Percentiles rank a stretch among this genome's conserved stretches.
Evolutionary conservation across 352 stramenopile genomes (phyloP).

Genomic region (Phytopythium chamaehyphon): DNA sequence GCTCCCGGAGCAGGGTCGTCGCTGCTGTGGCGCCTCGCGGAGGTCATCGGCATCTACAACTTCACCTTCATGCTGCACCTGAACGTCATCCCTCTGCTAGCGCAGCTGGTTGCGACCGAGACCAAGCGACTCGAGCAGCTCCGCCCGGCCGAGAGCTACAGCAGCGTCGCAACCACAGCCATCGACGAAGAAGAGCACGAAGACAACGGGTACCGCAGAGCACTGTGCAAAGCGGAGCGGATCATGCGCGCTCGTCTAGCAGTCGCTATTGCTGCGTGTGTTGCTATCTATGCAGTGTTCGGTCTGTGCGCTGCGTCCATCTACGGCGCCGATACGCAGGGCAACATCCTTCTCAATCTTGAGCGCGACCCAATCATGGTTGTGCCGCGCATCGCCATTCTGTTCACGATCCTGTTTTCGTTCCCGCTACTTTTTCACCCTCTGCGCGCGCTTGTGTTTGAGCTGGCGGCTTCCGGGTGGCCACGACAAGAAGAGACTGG

Average conservation of each 20-base stretch:
- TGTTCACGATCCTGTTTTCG: conserved; percentile 72
- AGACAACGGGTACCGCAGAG: conserved; percentile 13
- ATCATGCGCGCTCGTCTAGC: conserved; percentile 48
- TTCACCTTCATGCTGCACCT: conserved; percentile 83
- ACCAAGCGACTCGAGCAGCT: conserved; percentile 5
- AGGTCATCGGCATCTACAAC: conserved; percentile 78
- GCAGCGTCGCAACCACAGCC: conserved; percentile 1
- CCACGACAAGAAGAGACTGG: neutral
- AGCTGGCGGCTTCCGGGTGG: conserved; percentile 34
- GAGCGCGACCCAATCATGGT: conserved; percentile 68
- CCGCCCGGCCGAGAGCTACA: conserved; percentile 8
- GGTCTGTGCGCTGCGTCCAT: conserved; percentile 54
- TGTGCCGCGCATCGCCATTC: conserved; percentile 54
- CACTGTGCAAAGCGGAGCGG: conserved; percentile 16
- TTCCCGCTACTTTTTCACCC: conserved; percentile 76
- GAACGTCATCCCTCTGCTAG: conserved; percentile 71
- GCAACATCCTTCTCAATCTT: conserved; percentile 80
- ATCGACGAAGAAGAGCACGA: neutral
- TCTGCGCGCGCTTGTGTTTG: conserved; percentile 55
- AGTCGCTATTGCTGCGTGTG: conserved; percentile 35
- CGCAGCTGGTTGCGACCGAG: conserved; percentile 41
- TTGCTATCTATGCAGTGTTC: conserved; percentile 61
- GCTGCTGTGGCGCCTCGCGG: conserved; percentile 46
- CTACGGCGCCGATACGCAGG: conserved; percentile 53
- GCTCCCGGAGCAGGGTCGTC: neutral